Evolutionary conservation across 306 rosid species (phyloP), one percentile per base, ranked within the genome.

Genomic region (Datisca glomerata): DNA sequence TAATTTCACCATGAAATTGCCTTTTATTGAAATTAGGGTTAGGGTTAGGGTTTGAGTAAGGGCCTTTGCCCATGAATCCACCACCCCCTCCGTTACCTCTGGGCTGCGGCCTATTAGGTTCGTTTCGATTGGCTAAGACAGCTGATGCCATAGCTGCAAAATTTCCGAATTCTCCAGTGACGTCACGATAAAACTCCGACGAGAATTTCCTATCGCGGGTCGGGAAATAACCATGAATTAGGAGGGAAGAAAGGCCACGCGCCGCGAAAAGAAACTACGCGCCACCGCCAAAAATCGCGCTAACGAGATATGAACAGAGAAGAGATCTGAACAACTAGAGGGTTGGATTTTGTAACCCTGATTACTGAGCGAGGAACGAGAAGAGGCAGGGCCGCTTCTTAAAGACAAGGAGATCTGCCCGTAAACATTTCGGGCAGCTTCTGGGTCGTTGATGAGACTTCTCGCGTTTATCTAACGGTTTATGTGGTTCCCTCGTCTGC

Each of bases 401-500:
- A 83, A 89, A 83, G 95, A 86, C 77, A 45, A 27, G 24, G 68
- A 59, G 97, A 77, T 83, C 93, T 89, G 74, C 85, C 97, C 97
- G 74, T 1, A 5, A 39, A 12, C 37, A 20, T 31, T 32, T 47
- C 65, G 95, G 95, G 83, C 61, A 65, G 43, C 0, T 21, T 9
- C 0, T 3, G 0, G 0, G 0, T 64, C 84, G 68, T 68, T 8
- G 17, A 57, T 70, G 6, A 0, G 4, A 41, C 25, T 51, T 13
- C 0, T 19, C 6, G 5, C 4, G 1, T 3, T 3, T 5, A 74
- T 83, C 84, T 1, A 0, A 45, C 68, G 86, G 77, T 3, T 6
- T 0, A 0, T 0, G 1, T 22, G 0, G 4, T 5, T 18, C 53
- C 22, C 18, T 24, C 24, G 14, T 6, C 49, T 65, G 75, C 64